Conservation (phyloP, 140 eudicot species). For the Cichorium intybus region DNA sequence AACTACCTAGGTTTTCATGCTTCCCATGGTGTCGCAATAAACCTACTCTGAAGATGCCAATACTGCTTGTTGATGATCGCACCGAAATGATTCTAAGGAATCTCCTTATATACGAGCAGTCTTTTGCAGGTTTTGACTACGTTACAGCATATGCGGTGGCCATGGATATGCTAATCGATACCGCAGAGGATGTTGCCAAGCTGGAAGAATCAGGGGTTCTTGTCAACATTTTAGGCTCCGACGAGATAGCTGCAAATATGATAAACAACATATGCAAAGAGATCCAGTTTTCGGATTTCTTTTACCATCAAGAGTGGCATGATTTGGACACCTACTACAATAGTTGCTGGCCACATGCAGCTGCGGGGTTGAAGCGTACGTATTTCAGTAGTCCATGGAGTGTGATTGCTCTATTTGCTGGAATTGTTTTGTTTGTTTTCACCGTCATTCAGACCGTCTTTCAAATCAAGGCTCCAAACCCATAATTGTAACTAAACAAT, state of each 20-base stretch:
- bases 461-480: too few relatives aligned
- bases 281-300: background rate
- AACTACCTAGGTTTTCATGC: too few relatives aligned
- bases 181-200: too few relatives aligned
- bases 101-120: background rate
- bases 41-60: slow-evolving; percentile 4
- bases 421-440: too few relatives aligned
- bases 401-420: too few relatives aligned
- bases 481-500: too few relatives aligned
- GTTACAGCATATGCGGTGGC: background rate
- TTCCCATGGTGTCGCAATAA: background rate
- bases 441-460: too few relatives aligned
- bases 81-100: background rate
- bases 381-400: background rate
- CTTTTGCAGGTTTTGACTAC: background rate
- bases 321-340: background rate
- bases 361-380: background rate
- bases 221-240: background rate
- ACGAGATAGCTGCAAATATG: background rate
- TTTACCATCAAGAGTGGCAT: background rate
- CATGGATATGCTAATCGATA: background rate
- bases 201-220: background rate
- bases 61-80: background rate
- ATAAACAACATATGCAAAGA: too few relatives aligned
- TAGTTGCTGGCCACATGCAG: background rate